phyloP scores from a whole-genome alignment of 2,329 filamentous ascomycete genomes.

The Trichoderma harzianum region DNA sequence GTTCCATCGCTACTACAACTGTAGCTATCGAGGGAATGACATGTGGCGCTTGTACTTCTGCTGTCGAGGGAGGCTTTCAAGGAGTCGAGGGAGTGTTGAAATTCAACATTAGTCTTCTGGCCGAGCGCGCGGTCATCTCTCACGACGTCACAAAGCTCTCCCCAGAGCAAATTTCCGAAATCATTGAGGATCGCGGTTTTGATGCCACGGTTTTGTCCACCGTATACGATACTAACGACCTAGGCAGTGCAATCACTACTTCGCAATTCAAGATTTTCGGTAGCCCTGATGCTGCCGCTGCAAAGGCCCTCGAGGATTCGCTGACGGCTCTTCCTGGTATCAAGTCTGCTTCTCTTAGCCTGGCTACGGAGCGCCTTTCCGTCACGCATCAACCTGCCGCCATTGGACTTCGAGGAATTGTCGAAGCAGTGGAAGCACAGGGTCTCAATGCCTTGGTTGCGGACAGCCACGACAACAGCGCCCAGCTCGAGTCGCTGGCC shows the following conservation, averaged over 20 bases:
- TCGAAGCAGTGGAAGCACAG: constrained; percentile 74
- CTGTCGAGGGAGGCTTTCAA: constrained; percentile 79
- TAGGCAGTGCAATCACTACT: constrained; percentile 54
- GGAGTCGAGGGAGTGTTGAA: constrained; percentile 73
- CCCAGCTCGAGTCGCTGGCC: constrained; percentile 89
- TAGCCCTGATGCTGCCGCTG: constrained; percentile 66
- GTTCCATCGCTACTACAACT: constrained; percentile 67
- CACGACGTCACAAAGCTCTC: constrained; percentile 73
- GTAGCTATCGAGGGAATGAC: constrained; percentile 96
- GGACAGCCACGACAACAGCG: constrained; percentile 92
- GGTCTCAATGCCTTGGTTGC: constrained; percentile 88
- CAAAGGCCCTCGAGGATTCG: constrained; percentile 65
- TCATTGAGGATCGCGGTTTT: constrained; percentile 87
- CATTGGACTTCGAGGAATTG: constrained; percentile 76
- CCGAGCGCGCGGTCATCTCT: constrained; percentile 83
- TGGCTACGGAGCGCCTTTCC: constrained; percentile 69
- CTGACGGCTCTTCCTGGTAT: constrained; percentile 68
- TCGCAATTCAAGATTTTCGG: constrained; percentile 85
- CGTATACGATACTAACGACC: constrained; percentile 54
- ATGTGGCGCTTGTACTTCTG: constrained; percentile 91
- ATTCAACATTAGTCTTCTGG: constrained; percentile 93
- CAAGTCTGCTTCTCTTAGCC: constrained; percentile 67
- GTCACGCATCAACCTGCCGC: constrained; percentile 69
- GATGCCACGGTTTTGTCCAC: constrained; percentile 81
- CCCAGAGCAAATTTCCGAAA: constrained; percentile 71